Conservation (phyloP, 108 stramenopile species). For the Cyclotella choctawhatcheeana region DNA sequence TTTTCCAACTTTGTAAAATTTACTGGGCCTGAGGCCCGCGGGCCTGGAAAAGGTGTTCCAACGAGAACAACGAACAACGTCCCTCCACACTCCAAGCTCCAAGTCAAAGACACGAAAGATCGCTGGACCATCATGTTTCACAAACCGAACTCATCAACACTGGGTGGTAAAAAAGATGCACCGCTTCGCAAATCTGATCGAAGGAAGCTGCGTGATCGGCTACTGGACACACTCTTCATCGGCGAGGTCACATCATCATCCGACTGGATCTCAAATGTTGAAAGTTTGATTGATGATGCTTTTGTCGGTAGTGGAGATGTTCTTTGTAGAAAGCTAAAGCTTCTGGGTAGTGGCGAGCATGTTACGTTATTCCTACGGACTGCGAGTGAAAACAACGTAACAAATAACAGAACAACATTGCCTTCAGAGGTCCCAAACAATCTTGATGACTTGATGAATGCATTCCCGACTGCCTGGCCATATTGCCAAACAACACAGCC, state of each 20-base stretch:
- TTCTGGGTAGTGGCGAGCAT: constrained; percentile 24
- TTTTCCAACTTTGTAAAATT: no score
- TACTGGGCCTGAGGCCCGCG: no score
- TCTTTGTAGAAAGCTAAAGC: constrained; percentile 36
- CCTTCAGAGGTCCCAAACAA: neutral
- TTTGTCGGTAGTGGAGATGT: constrained; percentile 34
- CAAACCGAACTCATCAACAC: constrained; percentile 53
- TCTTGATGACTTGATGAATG: constrained; percentile 7
- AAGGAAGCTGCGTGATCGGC: constrained; percentile 56
- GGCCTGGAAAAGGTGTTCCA: no score
- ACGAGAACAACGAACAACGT: no score
- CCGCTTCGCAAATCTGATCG: constrained; percentile 82
- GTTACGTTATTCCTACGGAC: constrained; percentile 52
- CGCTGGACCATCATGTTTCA: constrained; percentile 62
- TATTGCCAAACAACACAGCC: constrained; percentile 46
- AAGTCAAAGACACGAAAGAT: no score
- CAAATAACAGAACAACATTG: neutral
- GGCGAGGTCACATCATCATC: constrained; percentile 7
- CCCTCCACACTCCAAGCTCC: no score
- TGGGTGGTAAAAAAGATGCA: constrained; percentile 61
- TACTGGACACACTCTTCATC: constrained; percentile 43
- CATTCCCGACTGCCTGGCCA: constrained; percentile 45
- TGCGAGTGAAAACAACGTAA: constrained; percentile 6
- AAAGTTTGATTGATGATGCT: constrained; percentile 44
- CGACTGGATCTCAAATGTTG: no score